Evolutionary conservation across 371 early-diverging fungal species (phyloP), one percentile per base, ranked within the genome.

Genomic region (Saksenaea vasiformis): DNA sequence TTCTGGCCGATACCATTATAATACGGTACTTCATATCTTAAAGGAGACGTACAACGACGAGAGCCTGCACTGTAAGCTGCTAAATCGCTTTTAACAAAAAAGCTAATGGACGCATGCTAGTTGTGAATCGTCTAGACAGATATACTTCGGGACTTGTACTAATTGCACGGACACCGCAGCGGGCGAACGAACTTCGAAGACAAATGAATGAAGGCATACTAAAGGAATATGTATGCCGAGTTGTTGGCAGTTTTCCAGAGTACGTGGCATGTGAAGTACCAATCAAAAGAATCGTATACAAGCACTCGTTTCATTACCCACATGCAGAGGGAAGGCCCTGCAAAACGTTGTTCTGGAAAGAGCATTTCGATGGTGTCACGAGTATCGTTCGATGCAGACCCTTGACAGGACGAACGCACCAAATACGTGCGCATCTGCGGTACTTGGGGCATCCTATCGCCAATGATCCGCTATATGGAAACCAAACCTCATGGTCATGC

Each of bases 341-440:
- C 60, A 71, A 68, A 7, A 97, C 97, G 0, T 66, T 82, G 37
- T 93, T 94, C 74, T 80, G 87, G 43, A 72, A 84, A 3, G 43
- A 93, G 1, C 73, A 73, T 17, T 87, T 82, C 61, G 91, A 93
- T 64, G 87, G 89, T 0, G n/a, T 54, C 2, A 87, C 91, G 0
- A 90, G 91, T 54, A 80, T 94, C 3, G 87, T 92, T 15, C 63
- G 73, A 59, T 90, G 91, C 75, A 76, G 84, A 54, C 99, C 99
- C 0, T 67, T 91, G 17, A 98, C 98, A 0, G 99, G 99, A 3
- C 84, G 99, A 47, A 98, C 99, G 0, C 99, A 99, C 72, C 99
- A 99, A 78, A 99, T 99, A 60, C 91, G 99, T 51, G 98, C 98
- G n/a, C 99, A 99, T 76, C 78, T 99, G 44, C 93, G 95, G 71